Evolutionary conservation across 2,329 filamentous ascomycete genomes (phyloP).

Genomic region (Exserohilum rostratum): DNA sequence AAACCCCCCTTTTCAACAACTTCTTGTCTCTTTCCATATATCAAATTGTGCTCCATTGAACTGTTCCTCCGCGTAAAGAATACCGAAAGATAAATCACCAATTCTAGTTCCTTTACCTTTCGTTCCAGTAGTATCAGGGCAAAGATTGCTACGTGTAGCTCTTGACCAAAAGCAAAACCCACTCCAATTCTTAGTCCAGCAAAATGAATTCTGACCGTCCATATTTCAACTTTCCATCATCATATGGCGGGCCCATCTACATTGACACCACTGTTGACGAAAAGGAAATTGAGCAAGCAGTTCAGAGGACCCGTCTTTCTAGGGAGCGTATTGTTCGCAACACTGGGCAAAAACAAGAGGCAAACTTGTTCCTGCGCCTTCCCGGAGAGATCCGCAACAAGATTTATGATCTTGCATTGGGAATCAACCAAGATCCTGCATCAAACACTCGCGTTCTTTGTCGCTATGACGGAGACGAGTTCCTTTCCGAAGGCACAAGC

Average conservation of each 20-base stretch:
- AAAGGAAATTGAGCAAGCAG: neutral
- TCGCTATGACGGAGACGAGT: neutral
- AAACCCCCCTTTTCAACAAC: too few relatives aligned
- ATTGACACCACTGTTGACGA: neutral
- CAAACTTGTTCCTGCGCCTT: neutral
- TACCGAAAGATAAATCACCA: too few relatives aligned
- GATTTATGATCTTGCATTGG: neutral
- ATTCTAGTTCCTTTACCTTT: too few relatives aligned
- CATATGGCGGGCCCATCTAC: neutral
- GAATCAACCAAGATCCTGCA: neutral
- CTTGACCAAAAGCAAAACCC: too few relatives aligned
- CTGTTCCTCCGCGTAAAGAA: too few relatives aligned
- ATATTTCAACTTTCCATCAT: neutral
- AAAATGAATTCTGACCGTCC: neutral
- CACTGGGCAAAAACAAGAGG: neutral
- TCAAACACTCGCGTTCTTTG: neutral
- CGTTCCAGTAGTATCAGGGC: too few relatives aligned
- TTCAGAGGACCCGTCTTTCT: neutral
- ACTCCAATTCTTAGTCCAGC: too few relatives aligned
- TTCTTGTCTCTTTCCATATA: too few relatives aligned
- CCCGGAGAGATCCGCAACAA: neutral
- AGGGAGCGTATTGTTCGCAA: neutral
- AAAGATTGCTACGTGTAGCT: too few relatives aligned
- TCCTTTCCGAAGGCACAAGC: neutral
- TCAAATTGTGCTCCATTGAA: too few relatives aligned